These are phyloP conservation scores for Danielia reshetovae DNA, from an alignment of 805 yeast species.

Conservation along the genomic window DNA sequence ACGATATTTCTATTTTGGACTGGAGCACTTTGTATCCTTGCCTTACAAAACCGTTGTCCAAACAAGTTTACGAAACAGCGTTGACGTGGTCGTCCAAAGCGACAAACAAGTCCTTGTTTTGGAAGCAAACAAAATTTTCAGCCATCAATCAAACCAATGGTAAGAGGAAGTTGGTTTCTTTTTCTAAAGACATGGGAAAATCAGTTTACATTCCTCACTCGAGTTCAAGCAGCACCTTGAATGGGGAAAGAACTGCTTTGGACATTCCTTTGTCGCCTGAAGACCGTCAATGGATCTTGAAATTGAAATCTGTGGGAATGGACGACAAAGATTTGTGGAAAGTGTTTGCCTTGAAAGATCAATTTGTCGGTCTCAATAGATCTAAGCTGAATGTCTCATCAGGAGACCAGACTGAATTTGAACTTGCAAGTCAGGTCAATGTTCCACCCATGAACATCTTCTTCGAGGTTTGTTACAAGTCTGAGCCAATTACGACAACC, in stretches of 20 bases:
- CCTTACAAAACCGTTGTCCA: constrained; percentile 62
- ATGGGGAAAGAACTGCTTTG: background rate
- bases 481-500: constrained; percentile 27
- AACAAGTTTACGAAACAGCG: constrained; percentile 59
- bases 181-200: constrained; percentile 33
- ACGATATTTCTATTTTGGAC: constrained; percentile 66
- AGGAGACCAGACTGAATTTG: constrained; percentile 13
- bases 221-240: constrained; percentile 2
- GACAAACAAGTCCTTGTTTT: constrained; percentile 63
- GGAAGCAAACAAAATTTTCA: constrained; percentile 50
- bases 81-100: constrained; percentile 70
- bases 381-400: constrained; percentile 7
- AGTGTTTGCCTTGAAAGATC: constrained; percentile 63
- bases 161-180: constrained; percentile 21
- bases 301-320: constrained; percentile 70
- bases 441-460: constrained; percentile 34
- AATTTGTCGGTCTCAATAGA: constrained; percentile 44
- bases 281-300: constrained; percentile 71
- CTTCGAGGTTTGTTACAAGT: constrained; percentile 34
- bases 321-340: constrained; percentile 79
- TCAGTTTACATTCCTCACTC: constrained; percentile 28
- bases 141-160: constrained; percentile 13
- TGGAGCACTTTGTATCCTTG: constrained; percentile 67
- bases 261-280: constrained; percentile 48
- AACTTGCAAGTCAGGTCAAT: constrained; percentile 14